Base-by-base conservation (phyloP, 495 filamentous ascomycete species). In the Penicillium waksmanii region DNA sequence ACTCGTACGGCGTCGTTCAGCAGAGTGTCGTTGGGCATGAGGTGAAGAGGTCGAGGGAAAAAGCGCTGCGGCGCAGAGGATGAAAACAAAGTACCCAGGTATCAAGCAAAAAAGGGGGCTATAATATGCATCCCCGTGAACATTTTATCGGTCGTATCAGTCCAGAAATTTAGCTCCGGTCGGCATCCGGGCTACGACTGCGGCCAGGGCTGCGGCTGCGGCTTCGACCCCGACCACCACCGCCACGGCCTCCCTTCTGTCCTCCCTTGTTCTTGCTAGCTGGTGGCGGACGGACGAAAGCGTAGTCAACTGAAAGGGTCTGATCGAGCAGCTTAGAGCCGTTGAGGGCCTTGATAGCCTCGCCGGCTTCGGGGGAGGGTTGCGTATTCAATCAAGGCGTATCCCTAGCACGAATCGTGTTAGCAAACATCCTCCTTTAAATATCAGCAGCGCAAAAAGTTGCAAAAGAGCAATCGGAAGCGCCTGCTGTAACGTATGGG, bases 271-370 rank as follows among this genome's bases (percentile, higher is more conserved):
- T 77, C 54, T 79, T 80, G 70, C 87, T 85, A 18, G 84, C 80
- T 13, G 93, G 92, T 43, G 96, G 94, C 48, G 96, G 93, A 51
- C 96, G 85, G 42, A 99, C 96, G 74, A 99, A 98, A 3, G 94
- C 96, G 73, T 94, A 99, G 78, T 99, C 96, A 46, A 96, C 92
- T 49, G 82, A 72, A 48, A 99, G 87, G 1, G 90, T 96, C 81
- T 98, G 93, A 61, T 98, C 95, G 31, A 99, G 86, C 34, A 98
- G 76, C 74, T 96, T 93, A 33, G 84, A 83, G 31, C 85, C 83
- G 73, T 96, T 85, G 50, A 92, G 88, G 63, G 88, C 88, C 67
- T 92, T 89, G 67, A 97, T 93, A 48, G 93, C 93, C 35, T 88
- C 89, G 51, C 85, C 83, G 19, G 93, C 95, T 71, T 96, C 92